phyloP scores from a whole-genome alignment of 352 stramenopile genomes.

The Phytophthora gonapodyides region DNA sequence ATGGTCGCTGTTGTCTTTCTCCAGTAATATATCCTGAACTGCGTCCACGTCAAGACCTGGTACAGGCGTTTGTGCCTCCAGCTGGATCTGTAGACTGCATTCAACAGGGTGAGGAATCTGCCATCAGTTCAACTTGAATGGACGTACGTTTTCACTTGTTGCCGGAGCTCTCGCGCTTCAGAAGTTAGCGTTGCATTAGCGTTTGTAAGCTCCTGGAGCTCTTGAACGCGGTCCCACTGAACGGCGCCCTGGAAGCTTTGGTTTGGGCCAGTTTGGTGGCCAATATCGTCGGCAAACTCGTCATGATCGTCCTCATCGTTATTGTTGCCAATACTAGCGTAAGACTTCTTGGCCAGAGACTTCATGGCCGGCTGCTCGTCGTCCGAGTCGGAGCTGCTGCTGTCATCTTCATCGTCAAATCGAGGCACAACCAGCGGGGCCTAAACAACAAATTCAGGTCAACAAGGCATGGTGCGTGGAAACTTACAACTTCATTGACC shows the following conservation, averaged over 20 bases:
- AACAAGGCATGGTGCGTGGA: no score
- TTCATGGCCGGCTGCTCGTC: slow-evolving; percentile 28
- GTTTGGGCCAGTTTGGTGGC: neutral
- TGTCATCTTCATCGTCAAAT: slow-evolving; percentile 73
- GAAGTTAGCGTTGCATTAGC: slow-evolving; percentile 48
- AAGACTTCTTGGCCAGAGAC: neutral
- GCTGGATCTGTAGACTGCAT: slow-evolving; percentile 64
- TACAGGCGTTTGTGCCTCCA: slow-evolving; percentile 68
- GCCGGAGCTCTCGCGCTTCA: slow-evolving; percentile 54
- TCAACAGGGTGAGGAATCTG: neutral
- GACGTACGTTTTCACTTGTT: slow-evolving; percentile 62
- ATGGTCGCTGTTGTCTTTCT: slow-evolving; percentile 61
- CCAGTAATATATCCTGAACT: slow-evolving; percentile 66
- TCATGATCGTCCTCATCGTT: slow-evolving; percentile 35
- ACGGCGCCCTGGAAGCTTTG: slow-evolving; percentile 37
- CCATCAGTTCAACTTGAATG: neutral
- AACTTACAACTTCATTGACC: neutral
- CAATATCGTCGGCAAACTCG: slow-evolving; percentile 17
- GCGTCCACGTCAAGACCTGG: slow-evolving; percentile 56
- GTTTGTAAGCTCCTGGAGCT: slow-evolving; percentile 74
- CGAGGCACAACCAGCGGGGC: slow-evolving; percentile 56
- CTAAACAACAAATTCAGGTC: slow-evolving; percentile 14
- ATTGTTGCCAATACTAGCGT: slow-evolving; percentile 8
- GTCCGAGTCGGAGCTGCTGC: slow-evolving; percentile 50
- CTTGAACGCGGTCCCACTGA: slow-evolving; percentile 53